These are phyloP conservation scores for Pseudodiploospora longispora DNA, from an alignment of 2,329 filamentous ascomycete genomes.

Conservation along the genomic window DNA sequence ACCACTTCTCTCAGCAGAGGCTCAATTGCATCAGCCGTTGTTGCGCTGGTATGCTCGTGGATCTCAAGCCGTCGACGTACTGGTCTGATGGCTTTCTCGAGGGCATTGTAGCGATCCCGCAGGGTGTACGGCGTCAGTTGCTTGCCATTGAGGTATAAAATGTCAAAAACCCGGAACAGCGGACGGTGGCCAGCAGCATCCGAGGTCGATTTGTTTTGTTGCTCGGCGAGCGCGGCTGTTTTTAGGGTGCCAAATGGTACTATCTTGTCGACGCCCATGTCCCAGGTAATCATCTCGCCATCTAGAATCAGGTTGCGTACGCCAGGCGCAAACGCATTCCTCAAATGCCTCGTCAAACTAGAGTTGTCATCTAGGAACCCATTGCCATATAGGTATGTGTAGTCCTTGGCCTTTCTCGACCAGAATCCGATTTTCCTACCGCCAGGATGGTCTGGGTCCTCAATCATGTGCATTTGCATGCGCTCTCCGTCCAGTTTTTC, in stretches of 20 bases:
- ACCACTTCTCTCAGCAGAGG: slow-evolving; percentile 73
- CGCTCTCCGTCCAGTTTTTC: slow-evolving; percentile 96
- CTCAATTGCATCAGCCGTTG: slow-evolving; percentile 65
- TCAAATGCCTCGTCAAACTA: slow-evolving; percentile 72
- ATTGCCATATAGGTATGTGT: slow-evolving; percentile 86
- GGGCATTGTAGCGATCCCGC: slow-evolving; percentile 66
- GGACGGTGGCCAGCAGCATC: slow-evolving; percentile 47
- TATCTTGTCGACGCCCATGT: slow-evolving; percentile 74
- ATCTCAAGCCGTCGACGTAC: slow-evolving; percentile 75
- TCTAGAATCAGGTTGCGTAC: slow-evolving; percentile 87
- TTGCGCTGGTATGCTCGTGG: slow-evolving; percentile 62
- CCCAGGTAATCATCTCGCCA: slow-evolving; percentile 98
- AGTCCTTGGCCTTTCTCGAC: slow-evolving; percentile 94
- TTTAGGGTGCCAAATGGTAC: slow-evolving; percentile 91
- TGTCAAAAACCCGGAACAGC: slow-evolving; percentile 81
- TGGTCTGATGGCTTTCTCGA: slow-evolving; percentile 61
- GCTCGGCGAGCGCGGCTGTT: slow-evolving; percentile 74
- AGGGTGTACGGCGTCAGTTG: slow-evolving; percentile 76
- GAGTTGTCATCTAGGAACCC: slow-evolving; percentile 66
- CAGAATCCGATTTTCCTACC: slow-evolving; percentile 77
- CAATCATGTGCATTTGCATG: slow-evolving; percentile 89
- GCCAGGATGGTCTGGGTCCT: slow-evolving; percentile 59
- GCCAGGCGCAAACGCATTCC: slow-evolving; percentile 64
- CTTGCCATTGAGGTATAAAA: slow-evolving; percentile 77
- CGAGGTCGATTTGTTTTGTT: slow-evolving; percentile 54